Conservation (phyloP, 306 rosid genomes). For the Ziziphus jujuba region DNA sequence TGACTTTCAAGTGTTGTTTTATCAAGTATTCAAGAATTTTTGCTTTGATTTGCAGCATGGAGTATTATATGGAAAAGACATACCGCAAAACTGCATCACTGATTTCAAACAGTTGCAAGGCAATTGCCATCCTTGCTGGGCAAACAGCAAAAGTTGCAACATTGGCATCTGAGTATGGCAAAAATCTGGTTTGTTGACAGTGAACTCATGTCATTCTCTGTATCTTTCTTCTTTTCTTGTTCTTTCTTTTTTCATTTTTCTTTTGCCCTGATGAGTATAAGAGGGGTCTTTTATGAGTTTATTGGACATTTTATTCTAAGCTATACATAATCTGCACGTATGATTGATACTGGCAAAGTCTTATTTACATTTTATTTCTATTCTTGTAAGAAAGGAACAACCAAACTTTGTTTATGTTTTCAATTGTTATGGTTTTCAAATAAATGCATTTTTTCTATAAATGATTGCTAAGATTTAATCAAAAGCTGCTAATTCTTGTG, state of each 20-base stretch:
- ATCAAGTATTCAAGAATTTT: neutral
- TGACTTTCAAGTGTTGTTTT: too few species aligned
- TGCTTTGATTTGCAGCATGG: slow-evolving; percentile 72
- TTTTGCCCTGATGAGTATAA: slow-evolving; percentile 2
- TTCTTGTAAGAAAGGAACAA: neutral
- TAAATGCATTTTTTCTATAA: neutral
- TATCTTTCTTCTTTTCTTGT: neutral
- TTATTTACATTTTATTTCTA: neutral
- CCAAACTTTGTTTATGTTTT: neutral
- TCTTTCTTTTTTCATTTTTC: neutral
- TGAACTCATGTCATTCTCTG: slow-evolving; percentile 26
- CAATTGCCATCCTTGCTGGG: slow-evolving; percentile 93
- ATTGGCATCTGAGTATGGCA: slow-evolving; percentile 86
- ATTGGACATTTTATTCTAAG: neutral
- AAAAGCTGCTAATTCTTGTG: neutral
- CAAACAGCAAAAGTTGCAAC: slow-evolving; percentile 84
- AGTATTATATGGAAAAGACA: slow-evolving; percentile 83
- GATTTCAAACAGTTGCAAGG: slow-evolving; percentile 95
- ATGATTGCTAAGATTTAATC: too few species aligned
- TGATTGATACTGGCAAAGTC: neutral
- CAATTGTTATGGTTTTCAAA: neutral
- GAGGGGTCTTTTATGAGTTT: slow-evolving; percentile 16
- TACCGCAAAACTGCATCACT: slow-evolving; percentile 93
- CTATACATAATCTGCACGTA: neutral
- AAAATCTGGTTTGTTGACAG: slow-evolving; percentile 73